Percentiles rank a stretch among this genome's conserved stretches.
Evolutionary conservation across 257 asterid species (phyloP).

Genomic region (Coffea canephora): DNA sequence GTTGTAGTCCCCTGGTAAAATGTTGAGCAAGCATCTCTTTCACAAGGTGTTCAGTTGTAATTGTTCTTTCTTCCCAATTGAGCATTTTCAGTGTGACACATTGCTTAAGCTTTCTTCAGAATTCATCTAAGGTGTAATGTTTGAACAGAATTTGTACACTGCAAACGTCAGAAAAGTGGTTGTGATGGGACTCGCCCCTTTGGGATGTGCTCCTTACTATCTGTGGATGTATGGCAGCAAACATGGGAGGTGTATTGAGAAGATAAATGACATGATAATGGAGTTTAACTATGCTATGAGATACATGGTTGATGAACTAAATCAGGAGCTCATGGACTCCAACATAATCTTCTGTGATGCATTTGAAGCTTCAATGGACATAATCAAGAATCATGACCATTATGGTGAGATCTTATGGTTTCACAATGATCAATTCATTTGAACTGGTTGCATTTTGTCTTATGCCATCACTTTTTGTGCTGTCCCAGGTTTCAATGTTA

Average conservation of each 20-base stretch:
- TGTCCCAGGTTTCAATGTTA: constrained; percentile 59
- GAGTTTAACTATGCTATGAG: constrained; percentile 83
- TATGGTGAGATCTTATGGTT: constrained; percentile 57
- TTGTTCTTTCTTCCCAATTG: background rate
- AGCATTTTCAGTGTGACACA: background rate
- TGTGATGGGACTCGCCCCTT: constrained; percentile 89
- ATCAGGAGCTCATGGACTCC: constrained; percentile 54
- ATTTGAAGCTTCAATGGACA: constrained; percentile 84
- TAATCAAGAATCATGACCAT: constrained; percentile 55
- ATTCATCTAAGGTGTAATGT: constrained; percentile 6
- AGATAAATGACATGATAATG: constrained; percentile 68
- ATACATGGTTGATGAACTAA: constrained; percentile 64
- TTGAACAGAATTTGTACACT: constrained; percentile 74
- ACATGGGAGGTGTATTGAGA: constrained; percentile 59
- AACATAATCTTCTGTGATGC: constrained; percentile 82
- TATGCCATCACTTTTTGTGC: constrained; percentile 3
- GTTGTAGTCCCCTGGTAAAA: background rate
- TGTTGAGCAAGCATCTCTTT: background rate
- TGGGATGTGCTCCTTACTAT: constrained; percentile 90
- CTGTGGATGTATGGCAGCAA: constrained; percentile 55
- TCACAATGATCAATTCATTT: background rate
- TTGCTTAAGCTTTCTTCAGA: background rate
- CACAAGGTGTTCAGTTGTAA: background rate
- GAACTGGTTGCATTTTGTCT: background rate
- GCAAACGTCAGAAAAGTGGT: constrained; percentile 77